Conservation (phyloP, 2,329 filamentous ascomycete genomes). For the Alternaria hordeiaustralica region DNA sequence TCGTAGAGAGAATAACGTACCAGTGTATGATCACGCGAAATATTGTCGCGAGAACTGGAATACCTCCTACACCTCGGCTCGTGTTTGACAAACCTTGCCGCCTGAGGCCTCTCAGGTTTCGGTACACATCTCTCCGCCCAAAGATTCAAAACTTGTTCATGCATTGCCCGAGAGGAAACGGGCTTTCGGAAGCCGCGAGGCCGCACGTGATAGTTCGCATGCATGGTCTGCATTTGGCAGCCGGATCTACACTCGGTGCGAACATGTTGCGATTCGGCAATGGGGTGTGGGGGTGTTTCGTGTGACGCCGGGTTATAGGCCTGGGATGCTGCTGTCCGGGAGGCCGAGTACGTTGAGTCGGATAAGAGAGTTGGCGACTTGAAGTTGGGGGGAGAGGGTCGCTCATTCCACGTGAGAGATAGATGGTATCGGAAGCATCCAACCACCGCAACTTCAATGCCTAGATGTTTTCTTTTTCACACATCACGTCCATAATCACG, state of each 20-base stretch:
- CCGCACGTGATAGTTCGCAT: not conserved
- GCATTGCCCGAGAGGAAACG: slow-evolving; percentile 6
- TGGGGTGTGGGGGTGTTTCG: not conserved
- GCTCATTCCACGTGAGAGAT: not conserved
- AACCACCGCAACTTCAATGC: not conserved
- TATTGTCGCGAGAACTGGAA: slow-evolving; percentile 5
- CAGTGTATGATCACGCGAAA: not conserved
- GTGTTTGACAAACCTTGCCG: slow-evolving; percentile 9
- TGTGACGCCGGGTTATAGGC: not conserved
- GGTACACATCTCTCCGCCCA: not conserved
- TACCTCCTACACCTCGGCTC: not conserved
- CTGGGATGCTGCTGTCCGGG: not conserved
- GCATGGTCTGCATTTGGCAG: slow-evolving; percentile 8
- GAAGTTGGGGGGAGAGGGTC: not conserved
- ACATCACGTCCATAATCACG: not conserved
- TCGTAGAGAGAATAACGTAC: not conserved
- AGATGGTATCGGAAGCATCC: not conserved
- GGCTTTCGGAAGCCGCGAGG: not conserved
- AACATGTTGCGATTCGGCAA: not conserved
- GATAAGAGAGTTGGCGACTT: not conserved
- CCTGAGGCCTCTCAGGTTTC: slow-evolving; percentile 11
- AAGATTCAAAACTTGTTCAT: slow-evolving; percentile 4
- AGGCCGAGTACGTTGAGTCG: not conserved
- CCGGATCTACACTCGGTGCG: not conserved
- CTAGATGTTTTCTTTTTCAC: not conserved